Base-by-base conservation (phyloP, 306 rosid species). In the Malus orientalis region DNA sequence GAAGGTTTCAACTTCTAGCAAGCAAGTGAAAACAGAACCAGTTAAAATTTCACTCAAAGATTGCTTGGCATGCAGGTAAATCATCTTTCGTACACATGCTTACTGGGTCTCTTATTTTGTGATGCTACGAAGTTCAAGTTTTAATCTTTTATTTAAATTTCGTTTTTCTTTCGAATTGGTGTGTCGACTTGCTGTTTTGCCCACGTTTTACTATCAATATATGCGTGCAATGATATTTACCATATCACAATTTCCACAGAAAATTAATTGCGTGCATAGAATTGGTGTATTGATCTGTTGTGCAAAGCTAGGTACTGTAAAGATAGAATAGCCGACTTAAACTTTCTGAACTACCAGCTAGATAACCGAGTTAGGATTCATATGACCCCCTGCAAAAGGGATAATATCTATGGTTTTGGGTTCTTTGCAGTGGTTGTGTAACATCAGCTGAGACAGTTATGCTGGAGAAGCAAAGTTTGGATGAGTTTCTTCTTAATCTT, bases 381-480 rank as follows among this genome's bases (percentile, higher is more conserved):
- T 12, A 3, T 19, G 8, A 4, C 12, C n/a, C 70, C 49, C 4
- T 36, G n/a, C 49, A 65, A 19, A 19, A 8, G 16, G 18, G 57
- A 16, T 73, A 10, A 79, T 22, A 10, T 25, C 73, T 38, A 67
- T 77, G 71, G 72, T 66, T 83, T 82, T 64, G 29, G 81, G 42
- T 81, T 70, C 73, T 55, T 75, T 88, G 83, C 86, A 92, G 98
- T 89, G 97, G 98, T 57, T 95, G 97, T 11, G 95, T 92, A 78
- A 95, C 98, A 54, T 90, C 98, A 20, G 97, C 98, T 0, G 97
- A 95, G 87, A 92, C 97, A 12, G 87, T 95, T 83, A 89, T 95
- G 98, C 81, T 95, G 74, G 97, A 95, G 88, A 95, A 95, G 74
- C 98, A 95, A 89, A 93, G 98, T 84, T 84, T 88, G 91, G 97